Conservation (phyloP, 73 alveolate genomes). For the Uronychia setigera region DNA sequence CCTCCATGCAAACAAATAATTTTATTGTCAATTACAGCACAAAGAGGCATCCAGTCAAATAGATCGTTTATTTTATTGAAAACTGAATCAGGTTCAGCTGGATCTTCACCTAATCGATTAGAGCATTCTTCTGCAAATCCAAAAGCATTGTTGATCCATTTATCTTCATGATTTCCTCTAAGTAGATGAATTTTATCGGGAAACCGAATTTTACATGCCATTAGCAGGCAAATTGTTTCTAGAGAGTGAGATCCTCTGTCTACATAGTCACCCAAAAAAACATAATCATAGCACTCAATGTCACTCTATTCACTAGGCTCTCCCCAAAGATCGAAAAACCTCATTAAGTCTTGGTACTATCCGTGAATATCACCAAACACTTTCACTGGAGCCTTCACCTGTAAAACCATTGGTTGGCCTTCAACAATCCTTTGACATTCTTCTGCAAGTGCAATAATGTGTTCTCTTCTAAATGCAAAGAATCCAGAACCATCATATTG, state of each 20-base stretch:
- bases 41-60: constrained; percentile 84
- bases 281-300: constrained; percentile 70
- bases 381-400: constrained; percentile 85
- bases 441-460: constrained; percentile 68
- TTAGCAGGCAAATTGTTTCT: constrained; percentile 69
- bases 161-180: constrained; percentile 89
- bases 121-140: constrained; percentile 87
- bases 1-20: constrained; percentile 88
- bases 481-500: constrained; percentile 55
- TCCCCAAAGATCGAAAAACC: constrained; percentile 91
- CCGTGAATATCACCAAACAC: constrained; percentile 98
- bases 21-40: constrained; percentile 74
- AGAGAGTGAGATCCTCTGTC: constrained; percentile 86
- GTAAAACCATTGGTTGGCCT: constrained; percentile 89
- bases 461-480: constrained; percentile 64
- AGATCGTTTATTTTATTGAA: constrained; percentile 79
- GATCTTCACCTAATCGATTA: constrained; percentile 71
- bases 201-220: constrained; percentile 58
- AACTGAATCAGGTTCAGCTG: constrained; percentile 68
- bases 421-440: constrained; percentile 77
- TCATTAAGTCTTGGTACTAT: constrained; percentile 95
- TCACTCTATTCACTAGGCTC: constrained; percentile 80
- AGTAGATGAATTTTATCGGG: constrained; percentile 65
- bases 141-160: constrained; percentile 71
- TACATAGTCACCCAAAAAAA: constrained; percentile 86